Percentiles rank a stretch among this genome's conserved stretches.
Conservation (phyloP, 371 early-diverging fungal genomes). For the Mucor mucedo region DNA sequence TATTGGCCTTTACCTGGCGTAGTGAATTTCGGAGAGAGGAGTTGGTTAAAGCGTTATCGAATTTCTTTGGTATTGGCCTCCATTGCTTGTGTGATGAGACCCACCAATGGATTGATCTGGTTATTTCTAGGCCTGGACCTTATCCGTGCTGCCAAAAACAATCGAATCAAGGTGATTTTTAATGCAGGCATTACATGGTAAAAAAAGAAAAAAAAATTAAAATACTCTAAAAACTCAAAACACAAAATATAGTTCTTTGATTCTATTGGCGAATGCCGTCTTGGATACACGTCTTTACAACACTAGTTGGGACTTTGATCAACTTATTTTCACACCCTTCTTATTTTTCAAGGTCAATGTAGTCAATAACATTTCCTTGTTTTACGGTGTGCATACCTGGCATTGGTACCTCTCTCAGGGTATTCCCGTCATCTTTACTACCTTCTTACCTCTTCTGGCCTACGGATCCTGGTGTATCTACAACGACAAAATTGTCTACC, state of each 20-base stretch:
- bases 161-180: conserved; percentile 18
- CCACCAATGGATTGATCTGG: conserved; percentile 88
- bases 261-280: conserved; percentile 52
- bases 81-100: conserved; percentile 80
- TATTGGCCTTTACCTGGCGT: conserved; percentile 70
- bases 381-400: conserved; percentile 90
- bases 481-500: not conserved
- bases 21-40: not conserved
- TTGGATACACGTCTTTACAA: conserved; percentile 63
- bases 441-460: conserved; percentile 66
- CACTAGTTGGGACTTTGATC: conserved; percentile 8
- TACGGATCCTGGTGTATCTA: conserved; percentile 29
- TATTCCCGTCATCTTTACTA: conserved; percentile 77
- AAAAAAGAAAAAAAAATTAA: not conserved
- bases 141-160: conserved; percentile 29
- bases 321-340: conserved; percentile 66
- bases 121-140: conserved; percentile 67
- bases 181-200: conserved; percentile 33
- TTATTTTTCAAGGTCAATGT: conserved; percentile 86
- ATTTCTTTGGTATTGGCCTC: conserved; percentile 71
- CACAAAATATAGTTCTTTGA: conserved; percentile 21
- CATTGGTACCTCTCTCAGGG: conserved; percentile 91
- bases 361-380: conserved; percentile 71
- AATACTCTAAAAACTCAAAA: not conserved
- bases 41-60: conserved; percentile 38